These are phyloP conservation scores for Candida cerambycidarum DNA, from an alignment of 805 yeast genomes.

Conservation along the genomic window DNA sequence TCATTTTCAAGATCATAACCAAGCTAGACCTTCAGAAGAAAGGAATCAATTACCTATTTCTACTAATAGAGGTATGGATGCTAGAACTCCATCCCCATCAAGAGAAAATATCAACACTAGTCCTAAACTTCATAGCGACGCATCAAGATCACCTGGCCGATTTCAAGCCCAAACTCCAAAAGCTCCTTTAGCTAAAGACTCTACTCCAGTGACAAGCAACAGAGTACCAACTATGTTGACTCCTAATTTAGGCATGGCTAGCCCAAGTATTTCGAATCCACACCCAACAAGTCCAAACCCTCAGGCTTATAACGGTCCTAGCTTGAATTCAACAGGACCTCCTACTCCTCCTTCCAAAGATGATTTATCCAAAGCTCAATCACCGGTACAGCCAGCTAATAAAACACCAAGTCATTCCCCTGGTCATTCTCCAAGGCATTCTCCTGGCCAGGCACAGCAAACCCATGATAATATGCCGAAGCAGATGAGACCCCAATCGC, in stretches of 20 bases:
- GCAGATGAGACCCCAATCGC: slow-evolving; percentile 1
- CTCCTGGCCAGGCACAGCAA: not conserved
- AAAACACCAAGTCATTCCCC: not conserved
- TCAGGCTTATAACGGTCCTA: not conserved
- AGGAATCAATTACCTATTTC: not conserved
- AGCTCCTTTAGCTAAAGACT: slow-evolving; percentile 1
- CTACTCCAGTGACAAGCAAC: slow-evolving; percentile 2
- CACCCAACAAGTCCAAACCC: slow-evolving; percentile 3
- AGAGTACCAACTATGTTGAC: slow-evolving; percentile 8
- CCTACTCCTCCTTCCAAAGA: slow-evolving; percentile 8
- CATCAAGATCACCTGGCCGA: not conserved
- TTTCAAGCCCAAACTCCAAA: slow-evolving; percentile 1
- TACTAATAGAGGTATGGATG: not conserved
- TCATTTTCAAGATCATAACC: not conserved
- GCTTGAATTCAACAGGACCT: slow-evolving; percentile 1
- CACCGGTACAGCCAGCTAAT: not conserved
- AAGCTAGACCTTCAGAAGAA: too few species aligned
- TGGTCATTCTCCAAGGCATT: not conserved
- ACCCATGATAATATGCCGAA: too few species aligned
- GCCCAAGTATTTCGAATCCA: not conserved
- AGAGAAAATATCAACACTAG: not conserved
- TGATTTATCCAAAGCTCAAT: not conserved
- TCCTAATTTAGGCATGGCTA: slow-evolving; percentile 6
- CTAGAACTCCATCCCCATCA: slow-evolving; percentile 3
- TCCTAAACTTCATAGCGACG: not conserved